phyloP scores from a whole-genome alignment of 805 yeast genomes.

The Spathaspora hagerdaliae region DNA sequence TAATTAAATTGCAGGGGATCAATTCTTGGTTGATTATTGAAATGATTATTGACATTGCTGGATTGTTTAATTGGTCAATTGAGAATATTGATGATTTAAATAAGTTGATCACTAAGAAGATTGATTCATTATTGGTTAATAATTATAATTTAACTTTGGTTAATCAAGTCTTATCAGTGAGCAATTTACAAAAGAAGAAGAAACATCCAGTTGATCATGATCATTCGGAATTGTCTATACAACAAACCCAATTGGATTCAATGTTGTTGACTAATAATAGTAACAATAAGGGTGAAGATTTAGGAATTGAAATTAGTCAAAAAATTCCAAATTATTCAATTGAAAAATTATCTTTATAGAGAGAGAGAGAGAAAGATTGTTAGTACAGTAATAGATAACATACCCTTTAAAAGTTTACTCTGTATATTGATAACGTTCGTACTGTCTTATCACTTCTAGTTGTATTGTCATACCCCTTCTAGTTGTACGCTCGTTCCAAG shows the following conservation, averaged over 20 bases:
- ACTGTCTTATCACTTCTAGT: too few relatives aligned
- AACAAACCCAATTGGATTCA: constrained; percentile 28
- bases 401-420: too few relatives aligned
- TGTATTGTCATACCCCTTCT: too few relatives aligned
- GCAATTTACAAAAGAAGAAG: constrained; percentile 17
- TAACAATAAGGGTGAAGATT: constrained; percentile 26
- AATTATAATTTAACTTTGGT: constrained; percentile 44
- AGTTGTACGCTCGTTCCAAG: too few relatives aligned
- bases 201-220: constrained; percentile 24
- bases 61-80: constrained; percentile 61
- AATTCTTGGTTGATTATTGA: constrained; percentile 61
- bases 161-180: constrained; percentile 30
- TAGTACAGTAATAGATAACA: too few relatives aligned
- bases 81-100: constrained; percentile 46
- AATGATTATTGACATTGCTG: constrained; percentile 68
- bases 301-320: constrained; percentile 27
- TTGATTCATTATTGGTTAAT: constrained; percentile 41
- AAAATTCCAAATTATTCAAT: constrained; percentile 53
- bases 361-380: too few relatives aligned
- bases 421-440: too few relatives aligned
- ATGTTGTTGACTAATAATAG: constrained; percentile 28
- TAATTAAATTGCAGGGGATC: constrained; percentile 42
- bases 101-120: constrained; percentile 42
- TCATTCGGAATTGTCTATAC: constrained; percentile 20
- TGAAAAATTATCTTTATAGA: constrained; percentile 28